These are phyloP conservation scores for Cucumis cinereus DNA, from an alignment of 306 rosid species.

Conservation along the genomic window DNA sequence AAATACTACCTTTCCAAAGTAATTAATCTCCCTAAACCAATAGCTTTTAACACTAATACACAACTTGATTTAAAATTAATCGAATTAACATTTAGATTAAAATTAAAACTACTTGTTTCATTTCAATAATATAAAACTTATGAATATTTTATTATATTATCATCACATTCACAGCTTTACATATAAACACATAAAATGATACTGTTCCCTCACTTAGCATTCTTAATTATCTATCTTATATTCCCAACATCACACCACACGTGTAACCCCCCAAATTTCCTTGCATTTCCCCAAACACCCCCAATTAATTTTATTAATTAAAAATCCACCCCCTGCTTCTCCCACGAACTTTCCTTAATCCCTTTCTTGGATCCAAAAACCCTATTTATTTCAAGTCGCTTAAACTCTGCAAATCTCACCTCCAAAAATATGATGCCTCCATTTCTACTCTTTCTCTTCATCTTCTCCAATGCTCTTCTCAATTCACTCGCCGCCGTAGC, in stretches of 20 bases:
- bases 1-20: neutral
- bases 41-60: too few species aligned
- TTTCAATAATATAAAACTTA: neutral
- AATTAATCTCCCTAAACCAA: too few species aligned
- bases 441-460: conserved; percentile 22
- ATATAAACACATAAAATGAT: conserved; percentile 36
- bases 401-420: neutral
- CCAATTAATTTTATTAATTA: conserved; percentile 13
- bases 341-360: conserved; percentile 44
- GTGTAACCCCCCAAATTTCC: conserved; percentile 22
- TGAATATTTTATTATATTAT: neutral
- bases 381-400: neutral
- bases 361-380: conserved; percentile 31
- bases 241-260: conserved; percentile 32
- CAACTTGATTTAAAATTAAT: neutral
- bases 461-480: conserved; percentile 27
- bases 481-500: conserved; percentile 9
- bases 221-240: conserved; percentile 31
- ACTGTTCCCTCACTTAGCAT: conserved; percentile 51
- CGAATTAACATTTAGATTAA: neutral
- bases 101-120: neutral
- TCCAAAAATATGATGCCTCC: conserved; percentile 48
- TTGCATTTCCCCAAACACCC: conserved; percentile 30
- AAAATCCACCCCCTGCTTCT: conserved; percentile 18
- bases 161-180: conserved; percentile 1